Base-by-base conservation (phyloP, 2,329 filamentous ascomycete genomes). In the Lachnellula cervina region DNA sequence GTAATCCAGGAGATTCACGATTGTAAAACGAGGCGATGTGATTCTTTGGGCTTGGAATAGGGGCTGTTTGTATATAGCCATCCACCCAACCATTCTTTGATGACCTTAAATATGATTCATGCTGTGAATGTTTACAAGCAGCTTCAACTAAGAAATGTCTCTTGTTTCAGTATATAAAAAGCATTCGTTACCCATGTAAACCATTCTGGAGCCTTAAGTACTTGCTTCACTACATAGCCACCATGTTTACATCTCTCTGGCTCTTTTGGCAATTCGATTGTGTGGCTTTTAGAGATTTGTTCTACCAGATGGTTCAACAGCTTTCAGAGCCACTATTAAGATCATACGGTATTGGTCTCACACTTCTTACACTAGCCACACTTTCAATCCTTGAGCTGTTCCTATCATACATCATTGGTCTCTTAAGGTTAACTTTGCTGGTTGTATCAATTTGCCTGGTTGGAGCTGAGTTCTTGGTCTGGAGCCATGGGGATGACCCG, bases 1-100 rank as follows among this genome's bases (percentile, higher is more conserved):
- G 47, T 49, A 51, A 51, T 45, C 59, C 55, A n/a, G 13, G 51
- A 42, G 40, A 58, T 56, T 62, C 57, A 60, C 53, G 64, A 42
- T 38, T 64, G 44, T 62, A 52, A 53, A 34, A 52, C 32, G 25
- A 34, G 49, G 49, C 37, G 9, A 55, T 17, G 19, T 32, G 3
- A 7, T 17, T 42, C 21, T 28, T n/a, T 32, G 32, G 14, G 9
- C 21, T 50, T 28, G 28, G 32, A 25, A 48, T 16, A 32, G 19
- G 14, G 14, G 50, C 14, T 21, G 7, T 13, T 16, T 23, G n/a
- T 38, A 44, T 9, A 34, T 35, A 11, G 42, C 7, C 21, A 16
- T 2, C 44, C 21, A 28, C 44, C n/a, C 23, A 46, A 46, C 23
- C n/a, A 28, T 14, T 11, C 19, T 17, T 28, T 46, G 11, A 16